Evolutionary conservation across 1,284 basidiomycete species (phyloP).

Genomic region (Mycena sp.): DNA sequence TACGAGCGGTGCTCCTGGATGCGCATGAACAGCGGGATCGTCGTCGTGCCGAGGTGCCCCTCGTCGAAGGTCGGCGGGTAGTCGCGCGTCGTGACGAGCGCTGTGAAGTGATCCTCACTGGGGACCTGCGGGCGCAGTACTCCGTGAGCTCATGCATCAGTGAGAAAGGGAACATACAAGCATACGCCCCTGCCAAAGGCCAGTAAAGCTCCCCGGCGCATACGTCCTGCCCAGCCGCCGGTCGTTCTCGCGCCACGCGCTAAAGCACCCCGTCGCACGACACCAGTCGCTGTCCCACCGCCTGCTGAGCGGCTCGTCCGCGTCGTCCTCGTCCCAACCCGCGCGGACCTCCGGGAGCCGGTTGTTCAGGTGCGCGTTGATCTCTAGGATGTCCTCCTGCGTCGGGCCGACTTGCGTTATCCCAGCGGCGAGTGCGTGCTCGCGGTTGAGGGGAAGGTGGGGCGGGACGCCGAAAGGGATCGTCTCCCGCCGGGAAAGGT

Average conservation of each 20-base stretch:
- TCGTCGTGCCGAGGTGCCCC: constrained; percentile 45
- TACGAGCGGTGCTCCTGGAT: constrained; percentile 65
- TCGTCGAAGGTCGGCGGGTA: constrained; percentile 47
- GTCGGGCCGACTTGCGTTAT: constrained; percentile 51
- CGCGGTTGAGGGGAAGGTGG: constrained; percentile 57
- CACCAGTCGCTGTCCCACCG: constrained; percentile 71
- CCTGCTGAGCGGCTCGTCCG: constrained; percentile 46
- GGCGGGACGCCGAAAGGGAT: constrained; percentile 55
- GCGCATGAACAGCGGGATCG: constrained; percentile 61
- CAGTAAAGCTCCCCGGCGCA: constrained; percentile 57
- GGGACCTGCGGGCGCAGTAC: constrained; percentile 33
- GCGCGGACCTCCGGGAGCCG: constrained; percentile 45
- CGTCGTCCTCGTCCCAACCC: constrained; percentile 49
- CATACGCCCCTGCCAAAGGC: constrained; percentile 71
- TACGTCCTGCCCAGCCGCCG: constrained; percentile 56
- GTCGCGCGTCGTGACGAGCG: constrained; percentile 33
- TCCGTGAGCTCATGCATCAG: constrained; percentile 23
- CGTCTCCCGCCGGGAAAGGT: constrained; percentile 65
- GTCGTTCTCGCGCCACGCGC: constrained; percentile 47
- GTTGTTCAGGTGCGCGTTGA: constrained; percentile 55
- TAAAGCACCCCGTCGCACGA: constrained; percentile 59
- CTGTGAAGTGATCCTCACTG: constrained; percentile 35
- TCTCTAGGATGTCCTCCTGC: constrained; percentile 66
- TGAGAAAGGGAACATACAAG: constrained; percentile 54
- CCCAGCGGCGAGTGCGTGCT: constrained; percentile 43